Base-by-base conservation (phyloP, 139 green algal species). In the Desmodesmus armatus region DNA sequence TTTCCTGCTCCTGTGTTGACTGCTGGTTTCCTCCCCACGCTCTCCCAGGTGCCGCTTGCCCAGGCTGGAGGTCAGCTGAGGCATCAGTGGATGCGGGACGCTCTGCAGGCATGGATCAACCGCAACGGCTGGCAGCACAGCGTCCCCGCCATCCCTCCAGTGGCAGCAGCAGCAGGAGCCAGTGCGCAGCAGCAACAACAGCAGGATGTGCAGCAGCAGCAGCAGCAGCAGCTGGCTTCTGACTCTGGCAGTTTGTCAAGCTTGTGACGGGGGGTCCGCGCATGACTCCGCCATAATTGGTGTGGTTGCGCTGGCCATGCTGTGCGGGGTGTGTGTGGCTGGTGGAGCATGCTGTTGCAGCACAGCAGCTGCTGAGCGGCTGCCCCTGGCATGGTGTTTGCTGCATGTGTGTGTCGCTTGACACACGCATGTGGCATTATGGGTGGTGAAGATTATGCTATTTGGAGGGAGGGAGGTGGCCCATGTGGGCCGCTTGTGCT, bases 1-100 rank as follows among this genome's bases (percentile, higher is more conserved):
- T 76, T 76, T 23, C 67, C 39, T 76, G 23, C 67, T 47, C 37
- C 21, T 76, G 67, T n/a, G 19, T 58, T 23, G 60, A 25, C 47
- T 47, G 37, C 6, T 55, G 47, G 39, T 37, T 0, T 74, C 7
- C 51, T 69, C 21, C 17, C 7, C 9, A 7, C 13, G 47, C 9
- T 55, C 9, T 37, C 82, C 82, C 86, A 95, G 92, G 84, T 91
- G 31, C 89, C 93, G 13, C 74, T 96, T 29, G 39, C 87, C 29
- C 88, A 94, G 44, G 94, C 94, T 1, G 78, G 72, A 27, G 21
- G 73, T 19, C 77, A 75, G 47, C 91, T 85, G 71, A 87, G 93
- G 17, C 93, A 98, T 53, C 89, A 94, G 9, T 98, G 95, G 95
- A 98, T 98, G 95, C 82, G 92, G 6, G 88, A 96, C 17, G 95